A percentile compares a stretch with the other conserved stretches of the same genome.
Conservation (phyloP, 2,329 filamentous ascomycete genomes). For the Escovopsis sp. region DNA sequence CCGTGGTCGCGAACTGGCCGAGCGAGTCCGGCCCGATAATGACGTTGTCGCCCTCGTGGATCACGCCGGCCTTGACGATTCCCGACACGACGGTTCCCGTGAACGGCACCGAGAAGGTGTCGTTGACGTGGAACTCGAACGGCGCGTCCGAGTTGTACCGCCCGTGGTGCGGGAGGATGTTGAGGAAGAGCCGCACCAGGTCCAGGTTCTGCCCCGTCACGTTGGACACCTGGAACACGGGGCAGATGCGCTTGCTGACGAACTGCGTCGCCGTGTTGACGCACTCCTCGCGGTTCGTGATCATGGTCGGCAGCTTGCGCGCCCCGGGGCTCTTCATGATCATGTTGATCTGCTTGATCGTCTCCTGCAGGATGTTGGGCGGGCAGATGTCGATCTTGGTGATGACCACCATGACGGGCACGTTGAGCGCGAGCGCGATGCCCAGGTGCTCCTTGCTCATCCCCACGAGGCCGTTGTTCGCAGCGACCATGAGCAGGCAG, state of each 20-base stretch:
- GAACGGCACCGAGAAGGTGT: conserved; percentile 95
- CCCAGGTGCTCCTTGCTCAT: conserved; percentile 98
- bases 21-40: conserved; percentile 82
- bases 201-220: conserved; percentile 88
- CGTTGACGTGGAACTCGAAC: conserved; percentile 92
- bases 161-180: conserved; percentile 87
- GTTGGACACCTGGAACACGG: conserved; percentile 95
- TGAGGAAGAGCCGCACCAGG: conserved; percentile 81
- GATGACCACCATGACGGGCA: conserved; percentile 93
- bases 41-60: conserved; percentile 82
- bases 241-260: conserved; percentile 86
- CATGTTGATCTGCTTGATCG: conserved; percentile 76
- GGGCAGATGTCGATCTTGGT: conserved; percentile 99
- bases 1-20: conserved; percentile 77
- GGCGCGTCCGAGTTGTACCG: conserved; percentile 79
- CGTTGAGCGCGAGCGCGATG: conserved; percentile 85
- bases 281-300: conserved; percentile 81
- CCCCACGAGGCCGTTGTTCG: conserved; percentile 90
- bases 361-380: conserved; percentile 87
- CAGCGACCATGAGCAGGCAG: conserved; percentile 94
- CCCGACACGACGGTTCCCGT: conserved; percentile 93
- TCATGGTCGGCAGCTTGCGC: conserved; percentile 89
- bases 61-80: conserved; percentile 74
- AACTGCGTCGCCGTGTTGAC: conserved; percentile 94
- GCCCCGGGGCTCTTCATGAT: conserved; percentile 91